A percentile compares a stretch with the other conserved stretches of the same genome.
Conservation (phyloP, 106 monocot genomes). For the Ottelia alismoides region DNA sequence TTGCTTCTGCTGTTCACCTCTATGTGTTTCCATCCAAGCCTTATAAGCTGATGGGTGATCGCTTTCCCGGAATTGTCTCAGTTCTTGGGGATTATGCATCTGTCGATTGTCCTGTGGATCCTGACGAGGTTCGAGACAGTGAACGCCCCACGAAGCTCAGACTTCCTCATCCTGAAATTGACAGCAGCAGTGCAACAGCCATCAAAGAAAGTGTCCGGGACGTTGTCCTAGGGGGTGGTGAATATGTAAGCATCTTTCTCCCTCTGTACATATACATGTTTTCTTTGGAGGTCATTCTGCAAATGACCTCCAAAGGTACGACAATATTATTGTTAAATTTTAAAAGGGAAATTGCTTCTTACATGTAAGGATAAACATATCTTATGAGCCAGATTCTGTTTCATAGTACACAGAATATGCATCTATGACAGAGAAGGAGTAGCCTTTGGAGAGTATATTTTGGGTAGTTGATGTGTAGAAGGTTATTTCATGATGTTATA, state of each 20-base stretch:
- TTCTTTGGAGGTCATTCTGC: no score
- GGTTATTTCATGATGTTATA: no score
- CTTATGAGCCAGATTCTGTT: no score
- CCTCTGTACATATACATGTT: no score
- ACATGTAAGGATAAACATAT: no score
- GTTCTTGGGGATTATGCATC: conserved; percentile 94
- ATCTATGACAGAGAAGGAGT: no score
- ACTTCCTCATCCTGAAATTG: conserved; percentile 56
- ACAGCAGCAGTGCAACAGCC: conserved; percentile 34
- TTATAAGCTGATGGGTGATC: conserved; percentile 74
- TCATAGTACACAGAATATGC: no score
- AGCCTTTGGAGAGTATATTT: no score
- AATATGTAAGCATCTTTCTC: conserved; percentile 71
- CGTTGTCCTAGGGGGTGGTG: conserved; percentile 88
- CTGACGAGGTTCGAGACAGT: conserved; percentile 90
- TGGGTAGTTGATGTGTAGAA: no score
- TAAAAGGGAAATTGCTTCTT: no score
- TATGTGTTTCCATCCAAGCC: conserved; percentile 86
- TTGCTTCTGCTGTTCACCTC: conserved; percentile 83
- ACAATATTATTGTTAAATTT: no score
- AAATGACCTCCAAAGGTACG: no score
- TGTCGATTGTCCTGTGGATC: conserved; percentile 64
- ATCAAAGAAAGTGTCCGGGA: conserved; percentile 89
- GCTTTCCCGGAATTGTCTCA: conserved; percentile 44
- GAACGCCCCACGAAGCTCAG: conserved; percentile 76